phyloP scores from a whole-genome alignment of 169 alveolate genomes.

The Amoebophrya sp. region DNA sequence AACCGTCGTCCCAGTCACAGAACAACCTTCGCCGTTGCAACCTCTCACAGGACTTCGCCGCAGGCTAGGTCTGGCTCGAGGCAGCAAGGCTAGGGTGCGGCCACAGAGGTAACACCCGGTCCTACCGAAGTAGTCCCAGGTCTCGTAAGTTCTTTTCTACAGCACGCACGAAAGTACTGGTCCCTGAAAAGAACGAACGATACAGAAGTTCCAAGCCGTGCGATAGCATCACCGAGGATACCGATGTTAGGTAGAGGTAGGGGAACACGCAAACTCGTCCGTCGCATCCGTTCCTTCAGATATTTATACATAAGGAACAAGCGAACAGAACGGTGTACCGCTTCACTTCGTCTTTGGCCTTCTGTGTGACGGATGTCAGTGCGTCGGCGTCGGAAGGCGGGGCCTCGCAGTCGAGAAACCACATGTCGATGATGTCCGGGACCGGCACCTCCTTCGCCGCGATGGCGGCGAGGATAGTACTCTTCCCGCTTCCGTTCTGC shows the following conservation, averaged over 20 bases:
- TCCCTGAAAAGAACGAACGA: too few species aligned
- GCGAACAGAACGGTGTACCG: neutral
- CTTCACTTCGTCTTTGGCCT: neutral
- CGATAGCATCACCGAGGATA: neutral
- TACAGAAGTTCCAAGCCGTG: too few species aligned
- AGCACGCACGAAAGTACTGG: too few species aligned
- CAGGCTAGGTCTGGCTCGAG: too few species aligned
- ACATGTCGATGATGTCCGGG: conserved; percentile 26
- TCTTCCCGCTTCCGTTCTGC: conserved; percentile 91
- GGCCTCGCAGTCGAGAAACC: conserved; percentile 20
- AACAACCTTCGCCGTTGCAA: too few species aligned
- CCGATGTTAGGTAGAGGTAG: neutral
- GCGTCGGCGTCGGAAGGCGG: conserved; percentile 23
- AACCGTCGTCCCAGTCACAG: too few species aligned
- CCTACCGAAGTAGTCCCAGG: too few species aligned
- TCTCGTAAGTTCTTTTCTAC: too few species aligned
- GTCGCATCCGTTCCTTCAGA: neutral
- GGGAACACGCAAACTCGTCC: neutral
- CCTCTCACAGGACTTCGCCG: too few species aligned
- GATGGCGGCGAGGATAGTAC: conserved; percentile 79
- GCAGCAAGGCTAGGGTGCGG: too few species aligned
- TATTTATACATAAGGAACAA: neutral
- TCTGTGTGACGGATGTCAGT: conserved; percentile 12
- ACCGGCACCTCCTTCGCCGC: conserved; percentile 53
- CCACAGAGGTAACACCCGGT: too few species aligned